Conservation (phyloP, 1,284 basidiomycete genomes). For the Sporisorium graminicola region DNA sequence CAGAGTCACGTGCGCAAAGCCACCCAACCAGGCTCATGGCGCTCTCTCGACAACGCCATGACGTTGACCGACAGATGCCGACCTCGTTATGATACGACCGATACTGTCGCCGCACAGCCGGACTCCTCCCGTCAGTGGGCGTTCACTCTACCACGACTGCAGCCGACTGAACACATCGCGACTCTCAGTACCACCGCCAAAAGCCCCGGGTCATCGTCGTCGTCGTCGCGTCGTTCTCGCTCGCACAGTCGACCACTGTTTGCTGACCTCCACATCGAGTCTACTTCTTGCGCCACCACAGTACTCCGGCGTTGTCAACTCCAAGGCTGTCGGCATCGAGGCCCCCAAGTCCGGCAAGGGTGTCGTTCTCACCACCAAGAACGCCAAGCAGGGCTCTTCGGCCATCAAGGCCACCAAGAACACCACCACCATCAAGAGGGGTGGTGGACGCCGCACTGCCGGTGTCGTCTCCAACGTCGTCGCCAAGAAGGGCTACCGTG, state of each 20-base stretch:
- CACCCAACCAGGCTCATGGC: neutral
- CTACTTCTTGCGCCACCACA: constrained; percentile 14
- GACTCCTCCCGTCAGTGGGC: neutral
- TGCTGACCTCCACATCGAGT: constrained; percentile 19
- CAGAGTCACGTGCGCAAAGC: neutral
- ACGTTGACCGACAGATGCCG: neutral
- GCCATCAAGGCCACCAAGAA: constrained; percentile 53
- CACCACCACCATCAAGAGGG: constrained; percentile 53
- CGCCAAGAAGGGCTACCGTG: constrained; percentile 67
- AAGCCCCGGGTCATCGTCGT: constrained; percentile 8
- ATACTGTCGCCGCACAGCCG: neutral
- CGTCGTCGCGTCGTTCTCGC: no score
- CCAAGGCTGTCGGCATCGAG: constrained; percentile 66
- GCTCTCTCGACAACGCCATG: neutral
- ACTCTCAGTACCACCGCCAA: neutral
- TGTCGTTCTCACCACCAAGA: constrained; percentile 63
- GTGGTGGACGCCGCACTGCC: constrained; percentile 60
- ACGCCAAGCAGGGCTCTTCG: constrained; percentile 57
- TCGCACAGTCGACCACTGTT: neutral
- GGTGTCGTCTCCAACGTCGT: constrained; percentile 64
- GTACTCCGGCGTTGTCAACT: constrained; percentile 66
- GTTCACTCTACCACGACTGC: no score
- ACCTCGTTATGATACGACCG: neutral
- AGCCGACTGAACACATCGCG: no score
- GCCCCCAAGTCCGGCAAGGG: constrained; percentile 56